Base-by-base conservation (phyloP, 2,329 filamentous ascomycete genomes). In the Aspergillus vadensis region DNA sequence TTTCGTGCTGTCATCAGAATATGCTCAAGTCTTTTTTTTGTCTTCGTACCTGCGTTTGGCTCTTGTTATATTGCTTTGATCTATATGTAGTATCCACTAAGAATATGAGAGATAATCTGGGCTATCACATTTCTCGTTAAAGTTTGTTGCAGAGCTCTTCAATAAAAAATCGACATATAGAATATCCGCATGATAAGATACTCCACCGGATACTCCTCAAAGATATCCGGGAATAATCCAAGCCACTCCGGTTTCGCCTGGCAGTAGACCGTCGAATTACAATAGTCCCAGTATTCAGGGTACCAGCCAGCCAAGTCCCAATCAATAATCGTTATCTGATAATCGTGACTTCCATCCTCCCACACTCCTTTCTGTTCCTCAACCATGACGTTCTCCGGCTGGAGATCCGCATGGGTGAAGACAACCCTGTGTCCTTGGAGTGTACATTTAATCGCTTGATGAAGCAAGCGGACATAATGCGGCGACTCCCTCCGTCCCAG, bases 221-320 rank as follows among this genome's bases (percentile, higher is more conserved):
- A 60, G 25, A 65, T 60, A 56, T 63, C 43, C 32, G 56, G 56
- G 39, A 63, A 43, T 14, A 63, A 41, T 49, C 61, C 63, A 61
- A 63, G 63, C 61, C 63, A 63, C 15, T 58, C 61, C 19, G 54
- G 56, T 53, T 63, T 65, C n/a, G 23, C 52, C 44, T 62, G 57
- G 44, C 62, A 60, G 38, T 59, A 58, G 44, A 62, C 51, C 39
- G 53, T 64, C 12, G 60, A 63, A 61, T 61, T 63, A 48, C 57
- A 65, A 53, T 62, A 67, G 30, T 65, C 65, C 65, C 63, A 64
- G 52, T 60, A 64, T 27, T 63, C 60, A 12, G 65, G 61, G 58
- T 61, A 65, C 62, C 60, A 63, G 30, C 57, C 65, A 55, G 65
- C 56, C 48, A 60, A 53, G 47, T 60, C 61, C 65, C 63, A 67